Evolutionary conservation across 352 stramenopile genomes (phyloP), one percentile per base, ranked within the genome.

Genomic region (Saprolegnia diclina): DNA sequence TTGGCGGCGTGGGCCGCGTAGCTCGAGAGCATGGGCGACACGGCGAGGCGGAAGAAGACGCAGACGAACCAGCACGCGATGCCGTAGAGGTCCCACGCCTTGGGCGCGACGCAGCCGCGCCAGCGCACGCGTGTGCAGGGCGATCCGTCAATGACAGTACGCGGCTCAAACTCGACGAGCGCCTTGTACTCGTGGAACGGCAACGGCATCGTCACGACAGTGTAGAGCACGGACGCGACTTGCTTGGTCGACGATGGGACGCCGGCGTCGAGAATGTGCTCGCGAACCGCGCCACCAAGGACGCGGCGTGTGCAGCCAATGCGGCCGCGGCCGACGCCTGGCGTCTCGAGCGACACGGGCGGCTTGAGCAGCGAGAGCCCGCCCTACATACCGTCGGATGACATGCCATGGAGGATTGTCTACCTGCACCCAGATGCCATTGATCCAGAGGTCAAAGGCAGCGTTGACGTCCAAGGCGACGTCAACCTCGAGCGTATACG

Each of bases 401-500:
- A 44, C 13, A 37, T 59, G 24, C 24, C 11, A 16, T 10, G 22
- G 2, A 21, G 35, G 19, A 16, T 35, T 3, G n/a, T 18, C 7
- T 67, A 67, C 62, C 24, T 37, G 9, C n/a, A 67, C 42, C 62
- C 62, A 67, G 21, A 67, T 32, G 6, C 46, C 21, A 1, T 59
- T 40, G 11, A 67, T 59, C 62, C 62, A 67, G 7, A 67, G n/a
- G 35, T 67, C 42, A 46, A 61, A 67, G 2, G 62, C 44, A 24
- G 37, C 62, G 14, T 40, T 26, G 16, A 32, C 11, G 29, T 40
- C 13, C 62, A 67, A 14, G 19, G 62, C 4, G 11, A 67, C 18
- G 11, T 32, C 46, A 10, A 21, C 29, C 19, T 67, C 62, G 40
- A 56, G 50, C 19, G 62, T 26, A n/a, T 67, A 67, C 45, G 52